Evolutionary conservation across 441 rosid genomes (phyloP), one percentile per base, ranked within the genome.

Genomic region (Francoa sonchifolia): DNA sequence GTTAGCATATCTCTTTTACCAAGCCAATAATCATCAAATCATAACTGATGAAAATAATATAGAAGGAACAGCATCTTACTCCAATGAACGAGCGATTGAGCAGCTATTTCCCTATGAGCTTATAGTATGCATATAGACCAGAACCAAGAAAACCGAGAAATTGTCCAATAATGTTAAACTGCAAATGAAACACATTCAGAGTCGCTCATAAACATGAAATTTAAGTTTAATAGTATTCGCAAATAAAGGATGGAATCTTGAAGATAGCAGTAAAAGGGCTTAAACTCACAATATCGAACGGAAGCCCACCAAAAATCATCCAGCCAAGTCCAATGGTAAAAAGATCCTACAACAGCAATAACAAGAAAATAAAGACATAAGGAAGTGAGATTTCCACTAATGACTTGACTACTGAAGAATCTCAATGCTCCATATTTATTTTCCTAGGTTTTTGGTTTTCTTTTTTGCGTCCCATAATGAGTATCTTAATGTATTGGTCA

Each of bases 321-420:
- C 98, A 86, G 39, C 98, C 98, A 37, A 90, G 67, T 54, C 74
- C 89, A 54, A 90, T 78, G 14, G 98, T 90, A 50, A 85, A 86
- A 20, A 86, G 54, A 63, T 90, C 96, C 98, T 90, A 29, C 54
- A 71, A 33, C 32, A 23, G 33, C 35, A 55, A 50, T 18, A 46
- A 43, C 31, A 16, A 32, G 44, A 47, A 60, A 32, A 47, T 47
- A 12, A 6, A 4, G 52, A 20, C 8, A 20, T 14, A 20, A 18
- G 23, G 17, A 5, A 8, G 21, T 3, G 19, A 39, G 34, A 16
- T 6, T 12, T 22, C 36, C 34, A 14, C 39, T 0, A 22, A 14
- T 38, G 15, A 31, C 19, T n/a, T 12, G 12, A 3, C 12, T n/a
- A n/a, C n/a, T n/a, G n/a, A n/a, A n/a, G n/a, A n/a, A n/a, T n/a